A percentile compares a stretch with the other conserved stretches of the same genome.
Conservation (phyloP, 2,329 filamentous ascomycete genomes). For the Neofusicoccum kwambonambiense region DNA sequence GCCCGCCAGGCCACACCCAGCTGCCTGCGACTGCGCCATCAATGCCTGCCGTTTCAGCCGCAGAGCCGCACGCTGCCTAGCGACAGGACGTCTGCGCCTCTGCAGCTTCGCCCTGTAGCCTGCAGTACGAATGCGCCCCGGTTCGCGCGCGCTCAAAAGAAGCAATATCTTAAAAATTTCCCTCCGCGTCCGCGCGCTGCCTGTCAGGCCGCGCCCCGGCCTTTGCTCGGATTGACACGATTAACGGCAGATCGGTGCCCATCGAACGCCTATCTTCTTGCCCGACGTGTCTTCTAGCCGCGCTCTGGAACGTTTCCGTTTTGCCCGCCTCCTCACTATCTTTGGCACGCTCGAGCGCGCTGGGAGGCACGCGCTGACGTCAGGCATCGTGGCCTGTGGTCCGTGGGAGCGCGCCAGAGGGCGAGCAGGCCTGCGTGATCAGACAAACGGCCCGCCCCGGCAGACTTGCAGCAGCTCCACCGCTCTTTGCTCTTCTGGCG, state of each 20-base stretch:
- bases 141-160: neutral
- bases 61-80: conserved; percentile 7
- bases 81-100: neutral
- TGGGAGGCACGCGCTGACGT: neutral
- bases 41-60: conserved; percentile 10
- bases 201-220: conserved; percentile 4
- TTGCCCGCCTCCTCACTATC: neutral
- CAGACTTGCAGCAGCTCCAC: conserved; percentile 11
- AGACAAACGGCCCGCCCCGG: conserved; percentile 12
- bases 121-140: neutral
- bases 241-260: conserved; percentile 12
- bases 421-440: neutral
- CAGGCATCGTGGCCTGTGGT: neutral
- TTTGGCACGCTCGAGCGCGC: neutral
- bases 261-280: neutral
- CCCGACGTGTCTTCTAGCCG: conserved; percentile 11
- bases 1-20: neutral
- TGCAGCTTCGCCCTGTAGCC: neutral
- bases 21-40: conserved; percentile 10
- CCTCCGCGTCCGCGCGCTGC: neutral
- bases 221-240: conserved; percentile 6
- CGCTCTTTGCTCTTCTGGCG: conserved; percentile 12
- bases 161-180: neutral
- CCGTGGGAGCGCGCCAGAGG: neutral
- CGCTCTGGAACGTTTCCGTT: conserved; percentile 8